Percentiles rank a stretch among this genome's conserved stretches.
Conservation (phyloP, 2,329 filamentous ascomycete species). For the Penicillium sclerotiorum region DNA sequence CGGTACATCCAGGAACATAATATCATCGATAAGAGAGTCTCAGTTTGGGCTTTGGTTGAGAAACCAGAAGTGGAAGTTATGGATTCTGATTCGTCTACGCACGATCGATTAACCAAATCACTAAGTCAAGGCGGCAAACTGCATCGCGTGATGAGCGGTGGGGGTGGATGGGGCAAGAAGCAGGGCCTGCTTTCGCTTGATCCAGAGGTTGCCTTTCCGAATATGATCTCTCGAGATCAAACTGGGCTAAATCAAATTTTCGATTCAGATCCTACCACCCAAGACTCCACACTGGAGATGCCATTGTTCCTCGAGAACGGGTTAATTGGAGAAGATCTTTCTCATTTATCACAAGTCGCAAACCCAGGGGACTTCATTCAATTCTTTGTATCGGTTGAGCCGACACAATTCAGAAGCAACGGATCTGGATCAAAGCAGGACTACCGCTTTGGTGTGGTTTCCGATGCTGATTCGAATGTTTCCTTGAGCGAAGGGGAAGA, state of each 20-base stretch:
- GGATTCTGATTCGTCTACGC: conserved; percentile 12
- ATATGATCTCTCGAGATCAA: conserved; percentile 14
- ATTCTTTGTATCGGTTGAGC: conserved; percentile 43
- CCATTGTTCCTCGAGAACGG: conserved; percentile 25
- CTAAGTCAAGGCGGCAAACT: conserved; percentile 40
- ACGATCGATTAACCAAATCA: conserved; percentile 27
- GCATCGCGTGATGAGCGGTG: conserved; percentile 47
- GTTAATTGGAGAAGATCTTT: conserved; percentile 34
- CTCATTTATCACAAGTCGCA: conserved; percentile 43
- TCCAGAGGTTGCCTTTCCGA: conserved; percentile 39
- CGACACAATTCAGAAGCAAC: not conserved
- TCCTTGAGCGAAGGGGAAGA: too few relatives aligned
- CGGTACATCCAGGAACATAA: conserved; percentile 42
- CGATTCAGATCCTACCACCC: conserved; percentile 4
- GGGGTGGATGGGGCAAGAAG: conserved; percentile 51
- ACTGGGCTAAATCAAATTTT: conserved; percentile 32
- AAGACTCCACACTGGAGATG: conserved; percentile 12
- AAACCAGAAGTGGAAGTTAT: conserved; percentile 21
- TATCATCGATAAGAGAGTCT: conserved; percentile 40
- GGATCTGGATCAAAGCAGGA: not conserved
- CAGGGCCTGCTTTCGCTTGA: conserved; percentile 47
- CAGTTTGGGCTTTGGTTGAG: conserved; percentile 47
- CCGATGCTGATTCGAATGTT: conserved; percentile 6
- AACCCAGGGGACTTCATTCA: conserved; percentile 43
- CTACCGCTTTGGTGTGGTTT: conserved; percentile 6